phyloP scores from a whole-genome alignment of 192 early-diverging fungal species.

The Podochytrium sp. region DNA sequence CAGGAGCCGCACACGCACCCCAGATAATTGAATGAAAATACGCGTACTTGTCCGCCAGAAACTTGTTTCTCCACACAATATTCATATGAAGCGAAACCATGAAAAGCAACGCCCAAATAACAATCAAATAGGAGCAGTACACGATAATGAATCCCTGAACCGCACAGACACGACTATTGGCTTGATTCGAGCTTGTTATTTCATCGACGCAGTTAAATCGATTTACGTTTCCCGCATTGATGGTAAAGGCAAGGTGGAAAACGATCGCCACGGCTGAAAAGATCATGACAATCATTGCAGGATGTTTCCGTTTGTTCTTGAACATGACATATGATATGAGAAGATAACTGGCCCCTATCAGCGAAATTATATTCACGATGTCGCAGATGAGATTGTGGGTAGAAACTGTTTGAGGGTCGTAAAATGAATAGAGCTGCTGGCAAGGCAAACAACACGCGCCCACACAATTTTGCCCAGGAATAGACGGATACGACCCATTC shows the following conservation, averaged over 20 bases:
- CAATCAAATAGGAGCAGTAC: background rate
- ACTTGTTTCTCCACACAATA: background rate
- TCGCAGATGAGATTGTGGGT: background rate
- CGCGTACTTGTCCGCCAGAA: background rate
- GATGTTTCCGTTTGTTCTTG: background rate
- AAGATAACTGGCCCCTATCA: background rate
- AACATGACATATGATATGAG: background rate
- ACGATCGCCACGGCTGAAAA: background rate
- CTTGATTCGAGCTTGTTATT: background rate
- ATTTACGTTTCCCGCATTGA: background rate
- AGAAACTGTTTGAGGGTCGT: background rate
- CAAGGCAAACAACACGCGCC: background rate
- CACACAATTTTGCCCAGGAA: background rate
- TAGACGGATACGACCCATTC: background rate
- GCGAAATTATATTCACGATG: background rate
- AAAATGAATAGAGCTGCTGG: too few relatives aligned
- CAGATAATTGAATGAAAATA: background rate
- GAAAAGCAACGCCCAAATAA: background rate
- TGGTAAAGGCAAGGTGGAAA: background rate
- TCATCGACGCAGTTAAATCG: background rate
- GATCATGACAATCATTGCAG: background rate
- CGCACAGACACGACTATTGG: background rate
- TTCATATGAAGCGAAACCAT: background rate
- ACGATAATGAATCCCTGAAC: background rate
- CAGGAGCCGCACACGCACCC: background rate